Percentiles rank a stretch among this genome's conserved stretches.
Conservation (phyloP, 2,329 filamentous ascomycete species). For the Penicillium sp. region DNA sequence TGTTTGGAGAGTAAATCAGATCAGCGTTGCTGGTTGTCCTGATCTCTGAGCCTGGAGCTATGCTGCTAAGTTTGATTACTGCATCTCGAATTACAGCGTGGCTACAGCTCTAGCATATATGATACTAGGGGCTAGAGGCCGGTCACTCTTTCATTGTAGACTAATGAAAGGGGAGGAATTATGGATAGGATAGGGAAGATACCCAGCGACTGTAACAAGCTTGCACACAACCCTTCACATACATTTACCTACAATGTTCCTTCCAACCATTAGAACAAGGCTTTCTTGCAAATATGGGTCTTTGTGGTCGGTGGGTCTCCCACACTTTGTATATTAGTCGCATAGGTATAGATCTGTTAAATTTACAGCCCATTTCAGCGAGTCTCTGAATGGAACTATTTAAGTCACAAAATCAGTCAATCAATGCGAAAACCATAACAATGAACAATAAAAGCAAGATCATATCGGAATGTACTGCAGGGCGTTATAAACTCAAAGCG, state of each 20-base stretch:
- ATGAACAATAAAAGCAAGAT: conserved; percentile 2
- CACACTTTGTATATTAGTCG: neutral
- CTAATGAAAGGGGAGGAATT: conserved; percentile 8
- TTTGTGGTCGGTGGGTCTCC: neutral
- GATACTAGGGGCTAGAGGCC: conserved; percentile 4
- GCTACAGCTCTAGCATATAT: conserved; percentile 1
- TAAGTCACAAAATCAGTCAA: neutral
- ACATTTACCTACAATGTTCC: neutral
- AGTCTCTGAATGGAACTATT: neutral
- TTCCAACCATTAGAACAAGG: neutral
- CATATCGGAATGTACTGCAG: conserved; percentile 9
- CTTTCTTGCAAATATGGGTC: neutral
- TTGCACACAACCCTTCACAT: conserved; percentile 18
- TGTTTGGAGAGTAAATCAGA: conserved; percentile 60
- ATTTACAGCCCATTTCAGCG: neutral
- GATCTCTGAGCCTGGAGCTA: conserved; percentile 3
- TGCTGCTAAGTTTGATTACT: conserved; percentile 3
- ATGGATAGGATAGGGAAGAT: conserved; percentile 25
- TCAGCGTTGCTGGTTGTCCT: conserved; percentile 1
- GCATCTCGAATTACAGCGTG: conserved; percentile 3
- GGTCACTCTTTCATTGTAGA: neutral
- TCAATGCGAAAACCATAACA: conserved; percentile 3
- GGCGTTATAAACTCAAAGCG: conserved; percentile 8
- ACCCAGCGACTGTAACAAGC: conserved; percentile 19
- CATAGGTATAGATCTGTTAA: neutral